Percentiles rank a stretch among this genome's conserved stretches.
Evolutionary conservation across 176 grass and related monocot genomes (phyloP).

Genomic region (Calamus simplicifolius): DNA sequence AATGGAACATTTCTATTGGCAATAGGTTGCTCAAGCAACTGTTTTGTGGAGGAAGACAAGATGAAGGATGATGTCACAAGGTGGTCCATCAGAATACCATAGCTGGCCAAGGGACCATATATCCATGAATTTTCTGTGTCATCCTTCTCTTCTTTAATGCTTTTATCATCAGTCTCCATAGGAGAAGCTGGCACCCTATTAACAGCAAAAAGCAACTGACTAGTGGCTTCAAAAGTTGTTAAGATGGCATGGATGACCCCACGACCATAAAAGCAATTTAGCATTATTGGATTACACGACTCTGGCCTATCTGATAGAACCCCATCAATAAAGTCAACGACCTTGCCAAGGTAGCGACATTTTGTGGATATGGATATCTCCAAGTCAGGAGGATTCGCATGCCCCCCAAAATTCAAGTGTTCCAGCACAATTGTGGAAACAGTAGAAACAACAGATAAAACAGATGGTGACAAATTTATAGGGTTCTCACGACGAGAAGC

Average conservation of each 20-base stretch:
- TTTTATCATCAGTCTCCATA: slow-evolving; percentile 77
- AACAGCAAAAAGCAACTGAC: slow-evolving; percentile 87
- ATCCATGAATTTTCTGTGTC: slow-evolving; percentile 84
- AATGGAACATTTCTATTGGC: slow-evolving; percentile 51
- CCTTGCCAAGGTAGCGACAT: slow-evolving; percentile 88
- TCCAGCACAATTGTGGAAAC: slow-evolving; percentile 69
- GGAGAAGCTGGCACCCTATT: slow-evolving; percentile 55
- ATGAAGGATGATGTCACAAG: slow-evolving; percentile 91
- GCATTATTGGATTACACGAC: slow-evolving; percentile 82
- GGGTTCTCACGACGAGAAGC: slow-evolving; percentile 78
- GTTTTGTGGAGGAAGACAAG: slow-evolving; percentile 68
- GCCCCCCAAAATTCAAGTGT: slow-evolving; percentile 86
- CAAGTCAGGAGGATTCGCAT: slow-evolving; percentile 38
- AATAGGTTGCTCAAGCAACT: slow-evolving; percentile 95
- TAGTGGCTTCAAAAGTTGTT: slow-evolving; percentile 91
- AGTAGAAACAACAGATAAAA: slow-evolving; percentile 74
- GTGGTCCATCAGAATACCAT: slow-evolving; percentile 73
- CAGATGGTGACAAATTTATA: slow-evolving; percentile 60
- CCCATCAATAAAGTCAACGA: slow-evolving; percentile 79
- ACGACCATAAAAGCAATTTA: slow-evolving; percentile 81
- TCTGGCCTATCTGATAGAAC: slow-evolving; percentile 89
- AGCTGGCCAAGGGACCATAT: slow-evolving; percentile 76
- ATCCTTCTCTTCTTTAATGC: slow-evolving; percentile 42
- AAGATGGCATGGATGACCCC: slow-evolving; percentile 86
- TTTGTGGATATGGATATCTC: slow-evolving; percentile 63